phyloP scores from a whole-genome alignment of 768 basidiomycete species.

The Mycena chlorophos region DNA sequence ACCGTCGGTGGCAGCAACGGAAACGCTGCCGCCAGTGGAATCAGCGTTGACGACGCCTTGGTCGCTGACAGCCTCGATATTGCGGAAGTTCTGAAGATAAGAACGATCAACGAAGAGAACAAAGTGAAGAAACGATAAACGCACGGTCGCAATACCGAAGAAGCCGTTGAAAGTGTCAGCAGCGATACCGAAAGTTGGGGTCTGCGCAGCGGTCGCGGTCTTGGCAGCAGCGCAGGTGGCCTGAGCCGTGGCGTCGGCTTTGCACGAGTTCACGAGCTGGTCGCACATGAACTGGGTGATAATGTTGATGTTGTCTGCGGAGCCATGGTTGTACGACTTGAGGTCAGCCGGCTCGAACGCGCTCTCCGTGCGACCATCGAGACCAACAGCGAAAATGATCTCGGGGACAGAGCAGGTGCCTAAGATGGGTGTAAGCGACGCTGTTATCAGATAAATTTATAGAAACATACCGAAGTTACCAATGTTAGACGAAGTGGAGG shows the following conservation, averaged over 20 bases:
- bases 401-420: conserved; percentile 56
- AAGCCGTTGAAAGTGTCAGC: conserved; percentile 62
- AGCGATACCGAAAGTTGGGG: conserved; percentile 47
- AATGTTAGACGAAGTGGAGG: conserved; percentile 26
- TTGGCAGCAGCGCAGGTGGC: conserved; percentile 43
- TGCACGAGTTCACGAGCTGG: conserved; percentile 50
- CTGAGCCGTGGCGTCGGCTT: conserved; percentile 51
- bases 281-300: conserved; percentile 58
- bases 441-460: background rate
- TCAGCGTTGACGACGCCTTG: conserved; percentile 35
- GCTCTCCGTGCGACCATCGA: conserved; percentile 58
- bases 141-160: conserved; percentile 51
- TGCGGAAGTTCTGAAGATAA: conserved; percentile 41
- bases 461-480: conserved; percentile 45
- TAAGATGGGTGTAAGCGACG: background rate
- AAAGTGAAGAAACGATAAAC: conserved; percentile 12
- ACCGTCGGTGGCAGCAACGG: conserved; percentile 11
- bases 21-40: conserved; percentile 3
- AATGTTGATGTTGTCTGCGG: conserved; percentile 55
- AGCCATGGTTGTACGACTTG: conserved; percentile 52
- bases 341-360: conserved; percentile 55
- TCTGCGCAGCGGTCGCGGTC: conserved; percentile 41
- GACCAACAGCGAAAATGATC: conserved; percentile 59
- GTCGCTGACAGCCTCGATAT: conserved; percentile 45
- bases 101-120: background rate